These are phyloP conservation scores for Colletotrichum agaves DNA, from an alignment of 2,329 filamentous ascomycete species.

Conservation along the genomic window DNA sequence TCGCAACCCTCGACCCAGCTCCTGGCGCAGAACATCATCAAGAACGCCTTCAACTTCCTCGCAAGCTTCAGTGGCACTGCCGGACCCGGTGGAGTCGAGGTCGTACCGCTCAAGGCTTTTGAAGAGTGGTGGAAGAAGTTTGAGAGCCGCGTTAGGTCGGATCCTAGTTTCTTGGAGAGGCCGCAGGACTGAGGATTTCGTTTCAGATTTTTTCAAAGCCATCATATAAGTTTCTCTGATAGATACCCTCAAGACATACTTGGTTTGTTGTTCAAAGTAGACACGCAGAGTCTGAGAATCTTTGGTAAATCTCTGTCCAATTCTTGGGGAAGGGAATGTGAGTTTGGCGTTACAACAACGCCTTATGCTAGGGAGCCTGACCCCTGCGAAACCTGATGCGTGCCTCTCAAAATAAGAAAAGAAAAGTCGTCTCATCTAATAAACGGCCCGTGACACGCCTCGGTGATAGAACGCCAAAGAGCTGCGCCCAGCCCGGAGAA, in stretches of 20 bases:
- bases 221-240: not conserved
- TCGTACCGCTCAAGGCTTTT: conserved; percentile 93
- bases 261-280: not conserved
- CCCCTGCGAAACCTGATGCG: conserved; percentile 14
- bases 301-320: not conserved
- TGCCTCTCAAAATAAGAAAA: conserved; percentile 2
- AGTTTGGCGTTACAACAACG: not conserved
- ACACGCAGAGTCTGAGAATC: not conserved
- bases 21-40: conserved; percentile 92
- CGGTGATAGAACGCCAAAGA: conserved; percentile 21
- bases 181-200: conserved; percentile 42
- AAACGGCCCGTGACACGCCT: conserved; percentile 1
- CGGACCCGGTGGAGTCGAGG: conserved; percentile 75
- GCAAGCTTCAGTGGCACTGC: conserved; percentile 81
- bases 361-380: conserved; percentile 23
- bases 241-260: conserved; percentile 11
- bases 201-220: not conserved
- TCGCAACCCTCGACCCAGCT: conserved; percentile 73
- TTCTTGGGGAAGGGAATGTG: not conserved
- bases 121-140: conserved; percentile 99
- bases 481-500: conserved; percentile 16
- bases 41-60: conserved; percentile 97
- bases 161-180: conserved; percentile 89
- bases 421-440: not conserved
- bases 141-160: conserved; percentile 83